A percentile compares a stretch with the other conserved stretches of the same genome.
These are phyloP conservation scores for Colletotrichum salicis DNA, from an alignment of 2,329 filamentous ascomycete species.

Conservation along the genomic window DNA sequence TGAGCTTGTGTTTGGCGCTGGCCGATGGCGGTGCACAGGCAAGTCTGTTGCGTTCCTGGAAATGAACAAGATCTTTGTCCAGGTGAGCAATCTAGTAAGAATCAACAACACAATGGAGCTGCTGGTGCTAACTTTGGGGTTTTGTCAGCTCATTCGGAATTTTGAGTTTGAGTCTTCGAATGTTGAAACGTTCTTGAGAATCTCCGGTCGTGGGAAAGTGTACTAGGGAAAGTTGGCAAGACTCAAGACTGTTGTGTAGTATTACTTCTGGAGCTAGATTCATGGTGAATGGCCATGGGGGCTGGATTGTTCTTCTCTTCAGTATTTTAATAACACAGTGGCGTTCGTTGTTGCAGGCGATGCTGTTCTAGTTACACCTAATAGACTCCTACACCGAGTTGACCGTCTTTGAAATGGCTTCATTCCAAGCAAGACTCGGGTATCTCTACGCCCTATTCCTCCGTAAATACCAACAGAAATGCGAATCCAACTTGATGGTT, in stretches of 20 bases:
- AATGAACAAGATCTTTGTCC: slow-evolving; percentile 54
- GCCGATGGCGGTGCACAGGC: slow-evolving; percentile 56
- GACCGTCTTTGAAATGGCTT: background rate
- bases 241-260: background rate
- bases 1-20: slow-evolving; percentile 56
- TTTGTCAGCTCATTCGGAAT: slow-evolving; percentile 31
- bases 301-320: fast-evolving
- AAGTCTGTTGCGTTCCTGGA: slow-evolving; percentile 57
- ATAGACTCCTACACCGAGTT: too few relatives aligned
- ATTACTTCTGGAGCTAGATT: background rate
- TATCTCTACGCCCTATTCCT: background rate
- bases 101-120: background rate
- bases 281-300: too few relatives aligned
- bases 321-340: background rate
- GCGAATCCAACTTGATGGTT: background rate
- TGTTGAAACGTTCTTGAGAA: background rate
- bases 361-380: too few relatives aligned
- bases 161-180: slow-evolving; percentile 27
- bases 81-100: slow-evolving; percentile 44
- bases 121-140: slow-evolving; percentile 40
- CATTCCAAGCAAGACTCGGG: background rate
- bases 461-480: background rate
- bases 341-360: too few relatives aligned
- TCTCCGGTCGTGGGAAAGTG: background rate
- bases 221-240: background rate